phyloP scores from a whole-genome alignment of 2,329 filamentous ascomycete species.

The Fusarium floridanum region DNA sequence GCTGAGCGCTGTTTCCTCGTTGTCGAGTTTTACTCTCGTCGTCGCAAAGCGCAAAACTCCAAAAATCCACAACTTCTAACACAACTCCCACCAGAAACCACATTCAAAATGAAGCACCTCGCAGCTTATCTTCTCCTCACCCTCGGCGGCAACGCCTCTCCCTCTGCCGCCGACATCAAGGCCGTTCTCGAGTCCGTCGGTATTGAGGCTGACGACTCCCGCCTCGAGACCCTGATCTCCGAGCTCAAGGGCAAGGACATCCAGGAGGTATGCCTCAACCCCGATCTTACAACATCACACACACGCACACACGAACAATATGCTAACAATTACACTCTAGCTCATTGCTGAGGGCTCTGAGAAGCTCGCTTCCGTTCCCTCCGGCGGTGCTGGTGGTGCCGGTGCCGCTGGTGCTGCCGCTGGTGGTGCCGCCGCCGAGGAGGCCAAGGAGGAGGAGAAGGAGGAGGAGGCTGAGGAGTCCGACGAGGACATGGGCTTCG shows the following conservation, averaged over 20 bases:
- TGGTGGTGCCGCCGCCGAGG: conserved; percentile 75
- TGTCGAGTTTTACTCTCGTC: neutral
- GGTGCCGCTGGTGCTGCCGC: conserved; percentile 75
- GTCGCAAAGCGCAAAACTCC: conserved; percentile 11
- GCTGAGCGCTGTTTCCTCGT: neutral
- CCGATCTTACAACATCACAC: neutral
- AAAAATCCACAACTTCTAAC: conserved; percentile 31
- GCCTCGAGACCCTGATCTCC: conserved; percentile 85
- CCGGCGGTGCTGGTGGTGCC: conserved; percentile 84
- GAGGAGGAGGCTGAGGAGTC: conserved; percentile 70
- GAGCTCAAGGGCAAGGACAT: conserved; percentile 95
- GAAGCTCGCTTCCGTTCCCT: conserved; percentile 98
- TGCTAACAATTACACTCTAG: conserved; percentile 61
- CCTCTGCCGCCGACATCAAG: conserved; percentile 89
- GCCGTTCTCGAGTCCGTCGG: conserved; percentile 91
- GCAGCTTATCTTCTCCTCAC: conserved; percentile 98
- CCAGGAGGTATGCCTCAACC: conserved; percentile 78
- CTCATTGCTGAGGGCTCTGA: conserved; percentile 88
- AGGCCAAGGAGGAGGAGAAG: conserved; percentile 88
- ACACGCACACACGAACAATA: neutral
- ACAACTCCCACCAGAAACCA: conserved; percentile 49
- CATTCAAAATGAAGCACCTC: conserved; percentile 97
- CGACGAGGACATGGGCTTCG: conserved; percentile 83
- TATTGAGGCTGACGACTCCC: conserved; percentile 91
- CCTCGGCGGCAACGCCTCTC: conserved; percentile 92